Conservation (phyloP, 2,329 filamentous ascomycete genomes). For the Hymenoscyphus linearis region DNA sequence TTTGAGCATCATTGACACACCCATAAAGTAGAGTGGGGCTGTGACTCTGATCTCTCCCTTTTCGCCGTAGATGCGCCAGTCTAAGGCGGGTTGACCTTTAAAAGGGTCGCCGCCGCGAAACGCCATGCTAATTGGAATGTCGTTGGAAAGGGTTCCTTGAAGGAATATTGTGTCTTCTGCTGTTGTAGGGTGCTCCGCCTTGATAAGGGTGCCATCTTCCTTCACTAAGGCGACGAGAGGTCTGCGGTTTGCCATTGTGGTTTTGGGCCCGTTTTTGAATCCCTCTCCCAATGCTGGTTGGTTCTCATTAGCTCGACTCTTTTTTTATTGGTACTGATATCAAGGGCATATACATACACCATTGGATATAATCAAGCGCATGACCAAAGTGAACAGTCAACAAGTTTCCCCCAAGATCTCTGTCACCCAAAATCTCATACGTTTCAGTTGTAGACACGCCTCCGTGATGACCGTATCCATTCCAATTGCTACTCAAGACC, state of each 20-base stretch:
- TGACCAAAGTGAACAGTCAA: conserved; percentile 29
- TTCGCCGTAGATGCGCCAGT: conserved; percentile 49
- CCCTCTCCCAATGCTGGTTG: conserved; percentile 18
- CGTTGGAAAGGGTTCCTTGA: conserved; percentile 11
- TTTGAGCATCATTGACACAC: conserved; percentile 17
- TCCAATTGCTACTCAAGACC: conserved; percentile 39
- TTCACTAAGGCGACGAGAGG: conserved; percentile 9
- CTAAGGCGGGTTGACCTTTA: conserved; percentile 24
- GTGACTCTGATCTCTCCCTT: conserved; percentile 38
- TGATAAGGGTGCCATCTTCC: conserved; percentile 5
- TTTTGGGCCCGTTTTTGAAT: conserved; percentile 11
- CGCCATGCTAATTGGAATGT: conserved; percentile 16
- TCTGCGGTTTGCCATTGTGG: conserved; percentile 13
- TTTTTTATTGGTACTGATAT: not conserved
- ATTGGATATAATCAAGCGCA: conserved; percentile 39
- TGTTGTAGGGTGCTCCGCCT: conserved; percentile 8
- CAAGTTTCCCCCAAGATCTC: conserved; percentile 37
- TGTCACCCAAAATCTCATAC: conserved; percentile 43
- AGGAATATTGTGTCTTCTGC: conserved; percentile 23
- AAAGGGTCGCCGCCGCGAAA: conserved; percentile 19
- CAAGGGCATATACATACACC: conserved; percentile 8
- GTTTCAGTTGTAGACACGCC: conserved; percentile 15
- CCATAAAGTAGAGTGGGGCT: conserved; percentile 14
- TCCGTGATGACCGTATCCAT: conserved; percentile 4
- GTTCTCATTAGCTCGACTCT: not conserved